Conservation (phyloP, 305 asterid genomes). For the Ilex paraguariensis region DNA sequence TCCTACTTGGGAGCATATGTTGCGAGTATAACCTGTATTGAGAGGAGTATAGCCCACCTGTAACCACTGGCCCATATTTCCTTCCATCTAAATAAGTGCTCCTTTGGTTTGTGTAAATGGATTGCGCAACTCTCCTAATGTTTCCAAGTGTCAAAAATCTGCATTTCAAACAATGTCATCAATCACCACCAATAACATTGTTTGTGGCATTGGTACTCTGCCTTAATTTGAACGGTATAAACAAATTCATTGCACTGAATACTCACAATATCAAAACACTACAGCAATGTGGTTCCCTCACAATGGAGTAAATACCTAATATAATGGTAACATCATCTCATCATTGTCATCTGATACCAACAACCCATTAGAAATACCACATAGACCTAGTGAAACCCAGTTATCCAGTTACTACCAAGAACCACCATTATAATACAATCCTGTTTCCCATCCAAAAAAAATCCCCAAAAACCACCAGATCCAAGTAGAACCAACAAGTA, state of each 20-base stretch:
- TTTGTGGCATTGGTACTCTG: not conserved
- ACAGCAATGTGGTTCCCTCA: not conserved
- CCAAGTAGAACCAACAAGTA: too few species aligned
- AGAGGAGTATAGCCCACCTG: constrained; percentile 1
- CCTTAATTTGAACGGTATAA: not conserved
- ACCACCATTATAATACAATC: too few species aligned
- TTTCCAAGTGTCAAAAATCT: constrained; percentile 13
- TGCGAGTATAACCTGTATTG: constrained; percentile 8
- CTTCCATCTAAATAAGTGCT: not conserved
- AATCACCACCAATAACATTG: not conserved
- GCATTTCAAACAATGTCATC: not conserved
- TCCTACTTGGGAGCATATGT: not conserved
- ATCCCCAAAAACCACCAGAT: too few species aligned
- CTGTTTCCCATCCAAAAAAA: too few species aligned
- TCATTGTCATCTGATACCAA: too few species aligned
- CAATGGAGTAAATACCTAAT: not conserved
- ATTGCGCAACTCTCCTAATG: constrained; percentile 12
- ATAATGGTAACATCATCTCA: too few species aligned
- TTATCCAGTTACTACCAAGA: too few species aligned
- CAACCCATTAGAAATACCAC: too few species aligned
- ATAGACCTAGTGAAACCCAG: too few species aligned
- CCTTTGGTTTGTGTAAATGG: constrained; percentile 1
- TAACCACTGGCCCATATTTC: not conserved
- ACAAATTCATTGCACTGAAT: not conserved
- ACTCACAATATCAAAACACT: not conserved